Percentiles rank a stretch among this genome's conserved stretches.
phyloP scores from a whole-genome alignment of 2,329 filamentous ascomycete genomes.

The Ascochyta fabae region DNA sequence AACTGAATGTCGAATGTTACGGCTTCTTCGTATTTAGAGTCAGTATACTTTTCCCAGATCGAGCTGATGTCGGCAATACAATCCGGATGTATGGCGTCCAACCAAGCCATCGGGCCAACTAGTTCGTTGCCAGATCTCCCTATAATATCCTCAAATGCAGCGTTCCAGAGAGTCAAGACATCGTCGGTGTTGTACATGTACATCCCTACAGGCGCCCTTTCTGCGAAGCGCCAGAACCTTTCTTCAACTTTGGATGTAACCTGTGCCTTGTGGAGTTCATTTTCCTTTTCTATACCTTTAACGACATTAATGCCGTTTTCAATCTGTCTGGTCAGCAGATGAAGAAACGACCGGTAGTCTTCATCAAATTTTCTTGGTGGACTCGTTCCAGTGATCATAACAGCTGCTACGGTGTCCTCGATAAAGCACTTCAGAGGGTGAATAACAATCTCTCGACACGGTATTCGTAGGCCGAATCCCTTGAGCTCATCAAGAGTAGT shows the following conservation, averaged over 20 bases:
- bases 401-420: slow-evolving; percentile 73
- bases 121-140: slow-evolving; percentile 63
- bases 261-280: slow-evolving; percentile 76
- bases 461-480: slow-evolving; percentile 73
- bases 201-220: slow-evolving; percentile 81
- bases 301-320: slow-evolving; percentile 71
- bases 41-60: slow-evolving; percentile 3
- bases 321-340: slow-evolving; percentile 73
- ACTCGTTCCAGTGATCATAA: slow-evolving; percentile 78
- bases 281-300: slow-evolving; percentile 79
- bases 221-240: slow-evolving; percentile 80
- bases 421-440: slow-evolving; percentile 79
- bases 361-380: slow-evolving; percentile 78
- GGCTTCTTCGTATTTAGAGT: slow-evolving; percentile 40
- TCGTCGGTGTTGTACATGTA: slow-evolving; percentile 76
- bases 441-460: slow-evolving; percentile 73
- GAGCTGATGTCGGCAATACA: slow-evolving; percentile 54
- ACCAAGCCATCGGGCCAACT: slow-evolving; percentile 71
- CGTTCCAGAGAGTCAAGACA: slow-evolving; percentile 77
- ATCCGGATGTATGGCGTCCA: slow-evolving; percentile 66
- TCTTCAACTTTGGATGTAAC: slow-evolving; percentile 75
- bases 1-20: slow-evolving; percentile 76
- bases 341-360: slow-evolving; percentile 78
- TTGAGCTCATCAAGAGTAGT: slow-evolving; percentile 53
- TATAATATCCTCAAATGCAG: slow-evolving; percentile 73